Percentiles rank a stretch among this genome's conserved stretches.
phyloP scores from a whole-genome alignment of 768 basidiomycete genomes.

The Amanita pallidorosea region DNA sequence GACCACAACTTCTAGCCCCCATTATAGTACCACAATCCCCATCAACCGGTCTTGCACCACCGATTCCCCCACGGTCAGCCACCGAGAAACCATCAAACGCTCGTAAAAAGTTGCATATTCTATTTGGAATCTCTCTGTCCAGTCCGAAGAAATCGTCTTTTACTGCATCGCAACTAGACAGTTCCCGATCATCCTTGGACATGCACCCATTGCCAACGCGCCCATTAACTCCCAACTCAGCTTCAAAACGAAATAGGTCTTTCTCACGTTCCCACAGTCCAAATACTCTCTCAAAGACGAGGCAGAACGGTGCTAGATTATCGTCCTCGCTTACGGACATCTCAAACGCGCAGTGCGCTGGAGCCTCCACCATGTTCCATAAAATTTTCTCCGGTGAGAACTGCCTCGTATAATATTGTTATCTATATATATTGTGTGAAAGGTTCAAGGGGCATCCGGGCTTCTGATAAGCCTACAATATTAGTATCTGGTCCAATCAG shows the following conservation, averaged over 20 bases:
- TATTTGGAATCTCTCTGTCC: conserved; percentile 33
- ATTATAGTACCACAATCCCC: conserved; percentile 14
- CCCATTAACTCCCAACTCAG: conserved; percentile 11
- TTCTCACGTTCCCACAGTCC: conserved; percentile 21
- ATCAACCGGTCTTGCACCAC: neutral
- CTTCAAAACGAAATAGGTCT: conserved; percentile 19
- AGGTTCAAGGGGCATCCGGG: neutral
- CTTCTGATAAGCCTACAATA: neutral
- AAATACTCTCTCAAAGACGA: conserved; percentile 15
- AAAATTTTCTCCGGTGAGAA: conserved; percentile 21
- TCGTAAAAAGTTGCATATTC: conserved; percentile 30
- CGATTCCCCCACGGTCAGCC: conserved; percentile 12
- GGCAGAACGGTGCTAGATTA: conserved; percentile 17
- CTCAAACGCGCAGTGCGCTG: conserved; percentile 3
- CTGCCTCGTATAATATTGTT: neutral
- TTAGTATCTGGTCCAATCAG: conserved; percentile 22
- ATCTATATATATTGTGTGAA: neutral
- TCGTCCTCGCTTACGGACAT: neutral
- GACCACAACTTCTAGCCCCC: conserved; percentile 16
- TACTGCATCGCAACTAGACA: conserved; percentile 22
- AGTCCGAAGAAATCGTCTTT: conserved; percentile 25
- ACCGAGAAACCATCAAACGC: conserved; percentile 26
- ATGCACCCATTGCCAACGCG: conserved; percentile 9
- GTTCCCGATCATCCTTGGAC: conserved; percentile 15
- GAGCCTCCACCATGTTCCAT: conserved; percentile 19